Conservation (phyloP, 2,329 filamentous ascomycete genomes). For the Cercospora berteroae region DNA sequence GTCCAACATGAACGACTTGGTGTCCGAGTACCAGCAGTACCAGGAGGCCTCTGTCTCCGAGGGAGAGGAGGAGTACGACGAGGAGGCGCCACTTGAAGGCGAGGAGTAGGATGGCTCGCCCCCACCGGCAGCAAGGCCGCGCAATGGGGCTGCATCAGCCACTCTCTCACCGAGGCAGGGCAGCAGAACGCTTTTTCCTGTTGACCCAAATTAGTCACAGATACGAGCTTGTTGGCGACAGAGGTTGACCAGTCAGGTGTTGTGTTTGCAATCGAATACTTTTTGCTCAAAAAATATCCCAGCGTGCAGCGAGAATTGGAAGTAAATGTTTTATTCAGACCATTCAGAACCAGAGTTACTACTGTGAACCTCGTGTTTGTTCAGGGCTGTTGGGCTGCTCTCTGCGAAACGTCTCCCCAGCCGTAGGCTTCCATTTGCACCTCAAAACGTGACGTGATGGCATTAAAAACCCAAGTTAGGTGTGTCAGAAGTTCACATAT, state of each 20-base stretch:
- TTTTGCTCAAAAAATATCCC: constrained; percentile 4
- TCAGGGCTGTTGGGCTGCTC: background rate
- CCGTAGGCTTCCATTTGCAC: background rate
- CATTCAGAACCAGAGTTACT: background rate
- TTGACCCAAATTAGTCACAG: background rate
- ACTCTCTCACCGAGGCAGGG: background rate
- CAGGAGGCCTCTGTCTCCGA: constrained; percentile 98
- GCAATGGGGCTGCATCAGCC: background rate
- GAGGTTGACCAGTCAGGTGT: background rate
- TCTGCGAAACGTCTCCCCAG: background rate
- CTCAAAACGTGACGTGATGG: background rate
- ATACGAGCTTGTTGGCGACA: background rate
- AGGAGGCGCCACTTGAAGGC: constrained; percentile 71
- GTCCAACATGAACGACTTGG: constrained; percentile 99
- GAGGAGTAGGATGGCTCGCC: constrained; percentile 60
- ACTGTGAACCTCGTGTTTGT: background rate
- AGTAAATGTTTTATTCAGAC: constrained; percentile 1
- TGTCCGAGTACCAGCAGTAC: constrained; percentile 99
- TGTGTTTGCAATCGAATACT: constrained; percentile 2
- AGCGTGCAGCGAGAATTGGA: constrained; percentile 3
- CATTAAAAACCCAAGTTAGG: background rate
- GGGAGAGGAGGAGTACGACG: constrained; percentile 92
- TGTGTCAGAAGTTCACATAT: background rate
- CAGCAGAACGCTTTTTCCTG: background rate
- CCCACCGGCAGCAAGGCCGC: background rate